Base-by-base conservation (phyloP, 768 basidiomycete species). In the Tylopilus intermedius region DNA sequence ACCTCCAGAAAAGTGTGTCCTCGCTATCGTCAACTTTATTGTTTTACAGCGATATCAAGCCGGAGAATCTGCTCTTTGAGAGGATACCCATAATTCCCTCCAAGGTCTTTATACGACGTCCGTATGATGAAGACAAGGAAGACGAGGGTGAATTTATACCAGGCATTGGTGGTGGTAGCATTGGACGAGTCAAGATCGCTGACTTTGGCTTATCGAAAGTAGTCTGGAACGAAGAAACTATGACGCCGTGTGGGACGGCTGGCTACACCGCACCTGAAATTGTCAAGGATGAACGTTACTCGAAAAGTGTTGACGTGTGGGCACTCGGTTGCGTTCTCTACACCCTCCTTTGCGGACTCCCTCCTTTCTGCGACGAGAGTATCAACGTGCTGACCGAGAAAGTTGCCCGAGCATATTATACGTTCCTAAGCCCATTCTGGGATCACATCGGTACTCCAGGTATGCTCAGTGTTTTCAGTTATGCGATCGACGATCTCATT, bases 261-360 rank as follows among this genome's bases (percentile, higher is more conserved):
- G 96, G 96, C 21, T 99, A 99, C 71, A 99, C 96, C 2, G 96
- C 96, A 6, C 96, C 96, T 5, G 96, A 99, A 72, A 99, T 99
- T 56, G 96, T 99, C 62, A 98, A 97, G 72, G 96, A 98, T 66
- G 95, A 99, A 73, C 80, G 93, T 27, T 95, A 95, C 67, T 88
- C 84, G 68, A 94, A 94, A 72, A 92, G 89, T 63, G 95, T 98
- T 49, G 96, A 99, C 67, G 97, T 98, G 96, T 99, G 96, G 96
- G 96, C 96, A 2, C 74, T 99, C 33, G 96, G 96, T 38, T 99
- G 96, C 69, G 96, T 99, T n/a, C 78, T 99, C 1, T 99, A 99
- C 73, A 99, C 96, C 2, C 78, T 98, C 2, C 83, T 99, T 18
- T 98, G 96, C 62, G 96, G 96, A 48, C 96, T 97, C 71, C 90